phyloP scores from a whole-genome alignment of 495 filamentous ascomycete species.

The Lineolata rhizophorae region DNA sequence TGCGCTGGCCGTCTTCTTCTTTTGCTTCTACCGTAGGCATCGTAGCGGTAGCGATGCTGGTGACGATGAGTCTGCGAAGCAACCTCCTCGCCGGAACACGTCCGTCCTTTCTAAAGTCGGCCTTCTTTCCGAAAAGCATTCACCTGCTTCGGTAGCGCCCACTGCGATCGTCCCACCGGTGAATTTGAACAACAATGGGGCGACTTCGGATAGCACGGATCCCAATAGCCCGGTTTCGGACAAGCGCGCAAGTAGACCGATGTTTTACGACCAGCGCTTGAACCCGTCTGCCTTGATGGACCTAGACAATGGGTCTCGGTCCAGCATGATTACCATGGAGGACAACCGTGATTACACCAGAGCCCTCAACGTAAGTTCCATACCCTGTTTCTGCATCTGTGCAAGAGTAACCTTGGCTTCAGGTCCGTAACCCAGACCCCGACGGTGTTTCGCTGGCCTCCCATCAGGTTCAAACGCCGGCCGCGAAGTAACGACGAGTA shows the following conservation, averaged over 20 bases:
- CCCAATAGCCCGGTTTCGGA: slow-evolving; percentile 10
- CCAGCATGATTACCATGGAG: slow-evolving; percentile 6
- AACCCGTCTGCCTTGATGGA: slow-evolving; percentile 9
- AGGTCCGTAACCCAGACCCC: background rate
- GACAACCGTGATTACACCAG: slow-evolving; percentile 9
- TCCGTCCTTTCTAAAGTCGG: slow-evolving; percentile 10
- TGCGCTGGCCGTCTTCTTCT: slow-evolving; percentile 3
- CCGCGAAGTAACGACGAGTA: no score
- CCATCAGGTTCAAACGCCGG: no score
- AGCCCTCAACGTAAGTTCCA: slow-evolving; percentile 7
- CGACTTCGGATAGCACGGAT: slow-evolving; percentile 3
- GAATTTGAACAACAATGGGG: slow-evolving; percentile 1
- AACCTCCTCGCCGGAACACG: slow-evolving; percentile 6
- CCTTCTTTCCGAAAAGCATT: slow-evolving; percentile 4
- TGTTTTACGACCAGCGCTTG: slow-evolving; percentile 9
- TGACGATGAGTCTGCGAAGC: slow-evolving; percentile 1
- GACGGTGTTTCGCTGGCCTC: no score
- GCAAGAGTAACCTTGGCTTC: background rate
- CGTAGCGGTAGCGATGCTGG: slow-evolving; percentile 2
- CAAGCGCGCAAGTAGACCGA: slow-evolving; percentile 5
- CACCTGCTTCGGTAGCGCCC: background rate
- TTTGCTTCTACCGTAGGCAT: slow-evolving; percentile 4
- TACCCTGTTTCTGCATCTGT: background rate
- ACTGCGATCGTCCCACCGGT: slow-evolving; percentile 4
- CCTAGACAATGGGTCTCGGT: slow-evolving; percentile 8